Conservation (phyloP, 2,329 filamentous ascomycete species). For the Ophiostoma novo-ulmi region DNA sequence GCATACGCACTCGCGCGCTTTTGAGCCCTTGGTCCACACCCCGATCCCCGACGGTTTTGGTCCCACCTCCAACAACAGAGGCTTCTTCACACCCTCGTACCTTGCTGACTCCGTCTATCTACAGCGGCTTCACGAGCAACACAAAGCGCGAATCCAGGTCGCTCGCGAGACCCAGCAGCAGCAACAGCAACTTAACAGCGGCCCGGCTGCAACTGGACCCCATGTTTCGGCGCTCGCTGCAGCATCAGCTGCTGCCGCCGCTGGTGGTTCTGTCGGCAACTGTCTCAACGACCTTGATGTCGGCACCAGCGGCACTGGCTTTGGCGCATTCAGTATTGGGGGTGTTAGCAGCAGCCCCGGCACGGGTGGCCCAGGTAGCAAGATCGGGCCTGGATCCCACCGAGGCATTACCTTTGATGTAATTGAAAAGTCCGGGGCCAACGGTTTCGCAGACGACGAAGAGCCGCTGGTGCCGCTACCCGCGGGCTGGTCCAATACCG, state of each 20-base stretch:
- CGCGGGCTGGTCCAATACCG: conserved; percentile 72
- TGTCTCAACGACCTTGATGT: conserved; percentile 1
- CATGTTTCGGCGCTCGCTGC: conserved; percentile 31
- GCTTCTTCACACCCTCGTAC: conserved; percentile 81
- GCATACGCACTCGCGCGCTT: conserved; percentile 49
- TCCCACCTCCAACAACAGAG: conserved; percentile 32
- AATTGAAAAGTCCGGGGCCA: conserved; percentile 56
- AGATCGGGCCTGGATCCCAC: conserved; percentile 57
- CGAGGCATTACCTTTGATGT: conserved; percentile 78
- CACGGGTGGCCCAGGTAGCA: conserved; percentile 31
- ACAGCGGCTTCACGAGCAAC: conserved; percentile 64
- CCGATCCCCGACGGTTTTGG: conserved; percentile 28
- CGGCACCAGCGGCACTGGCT: conserved; percentile 6
- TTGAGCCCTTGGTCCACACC: conserved; percentile 44
- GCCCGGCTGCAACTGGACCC: not conserved
- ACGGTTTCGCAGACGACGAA: conserved; percentile 6
- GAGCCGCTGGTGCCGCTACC: conserved; percentile 61
- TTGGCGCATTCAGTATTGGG: conserved; percentile 5
- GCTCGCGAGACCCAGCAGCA: conserved; percentile 40
- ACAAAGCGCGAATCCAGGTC: conserved; percentile 47
- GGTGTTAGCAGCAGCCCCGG: conserved; percentile 1
- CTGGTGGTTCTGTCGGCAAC: conserved; percentile 8
- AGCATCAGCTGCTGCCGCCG: not conserved
- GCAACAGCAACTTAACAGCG: conserved; percentile 1
- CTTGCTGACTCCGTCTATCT: conserved; percentile 73